Percentiles rank a stretch among this genome's conserved stretches.
Evolutionary conservation across 2,329 filamentous ascomycete genomes (phyloP).

Genomic region (Apiospora kogelbergensis): DNA sequence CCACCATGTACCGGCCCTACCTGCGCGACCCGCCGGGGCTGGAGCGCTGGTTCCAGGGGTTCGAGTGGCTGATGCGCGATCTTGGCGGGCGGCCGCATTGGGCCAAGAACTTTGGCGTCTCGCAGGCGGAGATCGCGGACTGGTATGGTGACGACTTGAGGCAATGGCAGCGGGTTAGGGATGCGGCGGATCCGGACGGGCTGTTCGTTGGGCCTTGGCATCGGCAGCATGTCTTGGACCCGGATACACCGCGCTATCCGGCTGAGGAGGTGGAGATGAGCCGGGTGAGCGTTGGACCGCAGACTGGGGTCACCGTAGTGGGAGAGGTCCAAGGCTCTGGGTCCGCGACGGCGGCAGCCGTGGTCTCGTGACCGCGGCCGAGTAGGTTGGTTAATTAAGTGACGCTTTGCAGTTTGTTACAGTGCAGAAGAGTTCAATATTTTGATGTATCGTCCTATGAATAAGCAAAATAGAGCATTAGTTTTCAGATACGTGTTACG

Average conservation of each 20-base stretch:
- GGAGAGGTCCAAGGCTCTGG: neutral
- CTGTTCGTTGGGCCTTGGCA: constrained; percentile 95
- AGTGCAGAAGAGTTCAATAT: no score
- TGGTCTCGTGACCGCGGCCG: neutral
- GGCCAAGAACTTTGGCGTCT: constrained; percentile 83
- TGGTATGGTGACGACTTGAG: constrained; percentile 69
- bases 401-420: no score
- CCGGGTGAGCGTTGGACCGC: neutral
- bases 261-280: constrained; percentile 30
- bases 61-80: constrained; percentile 88
- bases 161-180: constrained; percentile 67
- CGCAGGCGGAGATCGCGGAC: constrained; percentile 58
- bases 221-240: constrained; percentile 60
- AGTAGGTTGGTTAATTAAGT: neutral
- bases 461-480: no score
- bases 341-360: no score
- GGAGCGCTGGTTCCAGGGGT: constrained; percentile 80
- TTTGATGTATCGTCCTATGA: no score
- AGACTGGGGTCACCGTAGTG: neutral
- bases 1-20: constrained; percentile 87
- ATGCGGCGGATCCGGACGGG: constrained; percentile 73
- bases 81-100: constrained; percentile 82
- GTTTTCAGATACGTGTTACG: no score
- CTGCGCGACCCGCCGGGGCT: constrained; percentile 73
- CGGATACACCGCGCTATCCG: constrained; percentile 23